phyloP scores from a whole-genome alignment of 805 yeast genomes.

The Teunomyces pallodes region DNA sequence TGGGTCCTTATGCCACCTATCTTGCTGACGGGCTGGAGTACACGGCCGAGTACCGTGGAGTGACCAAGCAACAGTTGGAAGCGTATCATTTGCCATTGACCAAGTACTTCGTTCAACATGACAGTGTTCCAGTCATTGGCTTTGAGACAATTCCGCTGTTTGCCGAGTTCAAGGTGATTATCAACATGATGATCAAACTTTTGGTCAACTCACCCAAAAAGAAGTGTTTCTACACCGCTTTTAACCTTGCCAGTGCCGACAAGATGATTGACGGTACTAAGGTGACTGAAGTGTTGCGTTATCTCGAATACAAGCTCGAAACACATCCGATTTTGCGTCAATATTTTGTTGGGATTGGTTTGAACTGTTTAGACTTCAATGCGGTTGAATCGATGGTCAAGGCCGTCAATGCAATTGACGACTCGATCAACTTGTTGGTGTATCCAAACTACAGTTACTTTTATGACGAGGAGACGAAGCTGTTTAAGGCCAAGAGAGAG shows the following conservation, averaged over 20 bases:
- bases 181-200: constrained; percentile 36
- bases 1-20: constrained; percentile 79
- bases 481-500: constrained; percentile 18
- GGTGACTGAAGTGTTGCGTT: constrained; percentile 18
- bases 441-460: constrained; percentile 79
- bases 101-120: constrained; percentile 32
- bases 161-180: constrained; percentile 52
- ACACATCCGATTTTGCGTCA: constrained; percentile 11
- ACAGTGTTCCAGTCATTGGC: constrained; percentile 54
- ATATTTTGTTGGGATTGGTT: constrained; percentile 54
- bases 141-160: constrained; percentile 73
- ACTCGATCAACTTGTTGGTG: constrained; percentile 43
- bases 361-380: constrained; percentile 60
- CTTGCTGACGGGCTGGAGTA: constrained; percentile 70
- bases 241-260: constrained; percentile 23
- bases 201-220: constrained; percentile 9
- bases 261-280: constrained; percentile 33
- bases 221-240: constrained; percentile 48
- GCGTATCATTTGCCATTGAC: constrained; percentile 51
- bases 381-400: constrained; percentile 40
- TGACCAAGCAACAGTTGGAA: constrained; percentile 34
- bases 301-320: constrained; percentile 12
- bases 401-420: constrained; percentile 19
- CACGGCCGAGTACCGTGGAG: constrained; percentile 57
- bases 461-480: constrained; percentile 48